Percentiles rank a stretch among this genome's conserved stretches.
These are phyloP conservation scores for Clonostachys rosea DNA, from an alignment of 2,329 filamentous ascomycete genomes.

Conservation along the genomic window DNA sequence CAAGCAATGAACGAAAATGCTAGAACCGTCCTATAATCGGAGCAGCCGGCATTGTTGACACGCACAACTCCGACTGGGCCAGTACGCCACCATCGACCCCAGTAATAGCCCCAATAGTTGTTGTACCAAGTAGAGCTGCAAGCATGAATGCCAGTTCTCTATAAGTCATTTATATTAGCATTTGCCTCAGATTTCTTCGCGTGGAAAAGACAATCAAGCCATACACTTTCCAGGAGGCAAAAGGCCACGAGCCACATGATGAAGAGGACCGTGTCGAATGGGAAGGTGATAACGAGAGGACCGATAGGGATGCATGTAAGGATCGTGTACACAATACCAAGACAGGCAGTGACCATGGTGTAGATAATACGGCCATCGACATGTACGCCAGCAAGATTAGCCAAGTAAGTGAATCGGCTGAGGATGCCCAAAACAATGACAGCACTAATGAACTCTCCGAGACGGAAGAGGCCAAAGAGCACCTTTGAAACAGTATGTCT, in stretches of 20 bases:
- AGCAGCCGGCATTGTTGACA: constrained; percentile 8
- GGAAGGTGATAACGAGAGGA: constrained; percentile 12
- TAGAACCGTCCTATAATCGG: constrained; percentile 11
- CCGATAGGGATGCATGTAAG: constrained; percentile 12
- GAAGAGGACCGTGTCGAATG: constrained; percentile 15
- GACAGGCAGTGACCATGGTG: constrained; percentile 14
- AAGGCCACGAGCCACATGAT: constrained; percentile 19
- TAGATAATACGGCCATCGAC: constrained; percentile 13
- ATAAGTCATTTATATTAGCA: not conserved
- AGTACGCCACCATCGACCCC: constrained; percentile 10
- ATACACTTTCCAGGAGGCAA: constrained; percentile 13
- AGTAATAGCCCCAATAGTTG: constrained; percentile 18
- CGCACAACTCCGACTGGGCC: constrained; percentile 6
- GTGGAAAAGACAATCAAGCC: not conserved
- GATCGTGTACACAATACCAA: constrained; percentile 16
- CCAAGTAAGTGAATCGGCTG: constrained; percentile 9
- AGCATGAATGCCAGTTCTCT: constrained; percentile 5
- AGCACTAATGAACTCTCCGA: constrained; percentile 8
- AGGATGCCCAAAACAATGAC: constrained; percentile 16
- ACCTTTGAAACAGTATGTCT: constrained; percentile 9
- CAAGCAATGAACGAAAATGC: constrained; percentile 14
- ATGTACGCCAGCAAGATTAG: constrained; percentile 4
- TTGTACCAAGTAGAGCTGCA: constrained; percentile 13
- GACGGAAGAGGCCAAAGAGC: constrained; percentile 9
- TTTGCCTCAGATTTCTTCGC: no score